These are phyloP conservation scores for Talaromyces sp. DNA, from an alignment of 2,329 filamentous ascomycete genomes.

Conservation along the genomic window DNA sequence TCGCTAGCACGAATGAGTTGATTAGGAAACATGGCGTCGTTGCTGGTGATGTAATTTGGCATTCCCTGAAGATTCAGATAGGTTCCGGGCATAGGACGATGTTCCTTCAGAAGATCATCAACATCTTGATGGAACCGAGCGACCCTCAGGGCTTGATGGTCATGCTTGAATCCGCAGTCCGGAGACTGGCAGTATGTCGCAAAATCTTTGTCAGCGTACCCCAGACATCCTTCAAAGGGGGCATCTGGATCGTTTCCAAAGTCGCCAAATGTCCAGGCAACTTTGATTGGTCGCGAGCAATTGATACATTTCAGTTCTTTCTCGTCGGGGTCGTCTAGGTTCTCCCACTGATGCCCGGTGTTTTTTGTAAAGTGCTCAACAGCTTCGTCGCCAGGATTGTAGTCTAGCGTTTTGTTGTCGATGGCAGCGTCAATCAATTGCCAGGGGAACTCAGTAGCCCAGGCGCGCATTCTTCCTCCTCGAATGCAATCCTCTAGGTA, in stretches of 20 bases:
- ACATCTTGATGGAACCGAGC: slow-evolving; percentile 60
- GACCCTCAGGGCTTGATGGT: slow-evolving; percentile 58
- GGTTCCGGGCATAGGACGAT: slow-evolving; percentile 64
- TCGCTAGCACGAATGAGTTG: neutral
- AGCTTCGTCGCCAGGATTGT: slow-evolving; percentile 46
- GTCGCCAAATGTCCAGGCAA: slow-evolving; percentile 58
- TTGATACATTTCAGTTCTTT: slow-evolving; percentile 56
- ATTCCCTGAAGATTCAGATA: slow-evolving; percentile 56
- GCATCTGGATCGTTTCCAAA: slow-evolving; percentile 23
- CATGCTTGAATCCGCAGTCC: slow-evolving; percentile 50
- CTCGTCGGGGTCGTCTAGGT: slow-evolving; percentile 48
- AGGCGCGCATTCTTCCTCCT: slow-evolving; percentile 53
- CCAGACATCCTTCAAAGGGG: slow-evolving; percentile 26
- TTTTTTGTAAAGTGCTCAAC: slow-evolving; percentile 46
- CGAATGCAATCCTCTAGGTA: slow-evolving; percentile 72
- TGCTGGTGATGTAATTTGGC: slow-evolving; percentile 30
- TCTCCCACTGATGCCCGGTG: slow-evolving; percentile 59
- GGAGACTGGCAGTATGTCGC: slow-evolving; percentile 42
- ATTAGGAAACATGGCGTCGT: neutral
- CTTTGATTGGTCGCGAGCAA: slow-evolving; percentile 44
- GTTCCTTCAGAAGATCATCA: slow-evolving; percentile 44
- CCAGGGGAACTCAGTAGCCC: slow-evolving; percentile 67
- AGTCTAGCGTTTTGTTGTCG: slow-evolving; percentile 56
- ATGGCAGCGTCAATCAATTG: slow-evolving; percentile 56
- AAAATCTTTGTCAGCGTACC: slow-evolving; percentile 48